These are phyloP conservation scores for Porcisia hertigi DNA, from an alignment of 208 protist species.

Conservation along the genomic window DNA sequence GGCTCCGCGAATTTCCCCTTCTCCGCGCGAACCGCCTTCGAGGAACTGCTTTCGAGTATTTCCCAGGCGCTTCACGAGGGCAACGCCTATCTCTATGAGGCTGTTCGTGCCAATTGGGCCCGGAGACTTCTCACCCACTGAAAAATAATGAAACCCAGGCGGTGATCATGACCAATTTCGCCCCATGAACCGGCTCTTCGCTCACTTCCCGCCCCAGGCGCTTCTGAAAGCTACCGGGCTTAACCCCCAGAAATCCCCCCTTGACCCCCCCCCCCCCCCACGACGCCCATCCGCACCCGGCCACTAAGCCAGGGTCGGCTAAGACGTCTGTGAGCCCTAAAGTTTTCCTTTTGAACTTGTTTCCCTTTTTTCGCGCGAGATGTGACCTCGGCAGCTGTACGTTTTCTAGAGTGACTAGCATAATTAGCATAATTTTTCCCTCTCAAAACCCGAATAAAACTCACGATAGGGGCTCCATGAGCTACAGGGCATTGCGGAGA, in stretches of 20 bases:
- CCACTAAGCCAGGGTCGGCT: not conserved
- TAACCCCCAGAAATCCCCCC: not conserved
- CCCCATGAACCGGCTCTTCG: too few species aligned
- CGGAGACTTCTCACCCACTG: not conserved
- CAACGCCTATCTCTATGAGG: not conserved
- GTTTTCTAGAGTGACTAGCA: too few species aligned
- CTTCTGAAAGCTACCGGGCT: not conserved
- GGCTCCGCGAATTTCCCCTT: constrained; percentile 13
- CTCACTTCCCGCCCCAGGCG: not conserved
- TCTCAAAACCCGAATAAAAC: not conserved
- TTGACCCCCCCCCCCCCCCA: not conserved
- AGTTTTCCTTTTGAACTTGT: not conserved
- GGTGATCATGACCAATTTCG: not conserved
- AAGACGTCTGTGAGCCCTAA: not conserved
- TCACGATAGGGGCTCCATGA: too few species aligned
- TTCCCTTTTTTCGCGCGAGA: not conserved
- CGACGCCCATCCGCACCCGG: not conserved
- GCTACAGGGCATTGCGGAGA: too few species aligned
- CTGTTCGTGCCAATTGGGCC: not conserved
- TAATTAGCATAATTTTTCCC: too few species aligned
- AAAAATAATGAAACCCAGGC: not conserved
- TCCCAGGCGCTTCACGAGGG: not conserved
- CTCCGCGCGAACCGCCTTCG: constrained; percentile 17
- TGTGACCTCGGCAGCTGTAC: not conserved
- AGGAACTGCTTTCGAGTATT: constrained; percentile 2